Evolutionary conservation across 306 rosid genomes (phyloP).

Genomic region (Begonia masoniana): DNA sequence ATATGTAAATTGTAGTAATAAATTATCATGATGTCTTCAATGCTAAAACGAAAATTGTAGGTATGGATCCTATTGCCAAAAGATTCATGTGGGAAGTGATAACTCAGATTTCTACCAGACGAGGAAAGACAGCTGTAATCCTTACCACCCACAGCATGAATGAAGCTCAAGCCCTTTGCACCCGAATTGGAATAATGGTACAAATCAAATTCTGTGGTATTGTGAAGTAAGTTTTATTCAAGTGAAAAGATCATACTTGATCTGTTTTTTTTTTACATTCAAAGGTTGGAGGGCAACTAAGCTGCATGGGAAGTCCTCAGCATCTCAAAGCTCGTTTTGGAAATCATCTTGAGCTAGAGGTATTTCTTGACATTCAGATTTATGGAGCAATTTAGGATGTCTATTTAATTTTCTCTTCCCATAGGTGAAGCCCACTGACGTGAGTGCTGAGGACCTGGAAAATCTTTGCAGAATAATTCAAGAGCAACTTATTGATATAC

Average conservation of each 20-base stretch:
- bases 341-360: conserved; percentile 92
- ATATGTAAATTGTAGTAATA: no score
- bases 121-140: conserved; percentile 92
- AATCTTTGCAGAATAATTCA: conserved; percentile 54
- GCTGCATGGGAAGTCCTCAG: conserved; percentile 93
- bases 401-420: conserved; percentile 12
- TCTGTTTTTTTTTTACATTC: conserved; percentile 13
- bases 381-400: conserved; percentile 13
- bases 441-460: conserved; percentile 56
- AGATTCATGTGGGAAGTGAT: conserved; percentile 98
- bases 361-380: conserved; percentile 11
- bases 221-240: no score
- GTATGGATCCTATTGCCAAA: conserved; percentile 97
- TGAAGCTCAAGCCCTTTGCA: conserved; percentile 97
- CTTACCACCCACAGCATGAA: conserved; percentile 95
- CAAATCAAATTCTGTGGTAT: neutral
- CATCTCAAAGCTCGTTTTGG: conserved; percentile 88
- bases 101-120: conserved; percentile 80
- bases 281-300: conserved; percentile 82
- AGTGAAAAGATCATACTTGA: no score
- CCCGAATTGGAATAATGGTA: conserved; percentile 95
- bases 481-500: conserved; percentile 40
- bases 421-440: conserved; percentile 84
- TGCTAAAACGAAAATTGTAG: conserved; percentile 17
- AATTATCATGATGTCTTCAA: neutral